Base-by-base conservation (phyloP, 106 monocot genomes). In the Allium fistulosum region DNA sequence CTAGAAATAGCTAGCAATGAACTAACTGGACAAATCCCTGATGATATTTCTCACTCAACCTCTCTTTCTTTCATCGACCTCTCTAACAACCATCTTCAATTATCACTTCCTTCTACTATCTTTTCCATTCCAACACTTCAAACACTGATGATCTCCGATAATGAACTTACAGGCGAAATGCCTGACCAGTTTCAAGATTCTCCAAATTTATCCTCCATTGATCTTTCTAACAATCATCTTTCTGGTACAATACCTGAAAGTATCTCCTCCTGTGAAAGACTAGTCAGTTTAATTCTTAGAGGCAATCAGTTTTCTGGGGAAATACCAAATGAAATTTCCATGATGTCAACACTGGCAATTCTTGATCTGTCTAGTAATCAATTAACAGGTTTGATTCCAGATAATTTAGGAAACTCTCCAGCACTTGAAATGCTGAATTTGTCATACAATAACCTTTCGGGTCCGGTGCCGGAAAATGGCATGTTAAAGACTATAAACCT, bases 21-120 rank as follows among this genome's bases (percentile, higher is more conserved):
- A 7, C 57, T 94, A 13, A 59, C 53, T 16, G 94, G 94, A 0
- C 70, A 72, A 62, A 85, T 94, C 50, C 94, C 94, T 1, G 82
- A 79, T 12, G 94, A 94, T 55, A 70, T 94, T 15, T 60, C 94
- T 10, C 53, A 63, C 0, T 94, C 94, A 0, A 57, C 69, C 6
- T 87, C 94, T 14, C 87, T 94, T 46, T 94, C 90, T 10, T 94
- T 90, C 90, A 79, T 94, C 9, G 94, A 94, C 49, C 15, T 94
- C 15, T 90, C 90, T 0, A 74, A 80, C 61, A 94, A 94, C 45
- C 80, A 59, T 45, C 82, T 94, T 56, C 84, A 77, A 26, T 51
- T 72, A 11, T 49, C 83, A 10, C 78, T 94, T 16, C 90, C 94
- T 2, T 56, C 80, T 6, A 81, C 53, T 71, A 83, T 90, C 28